Conservation (phyloP, 2,329 filamentous ascomycete species). For the Pseudogymnoascus sp. region DNA sequence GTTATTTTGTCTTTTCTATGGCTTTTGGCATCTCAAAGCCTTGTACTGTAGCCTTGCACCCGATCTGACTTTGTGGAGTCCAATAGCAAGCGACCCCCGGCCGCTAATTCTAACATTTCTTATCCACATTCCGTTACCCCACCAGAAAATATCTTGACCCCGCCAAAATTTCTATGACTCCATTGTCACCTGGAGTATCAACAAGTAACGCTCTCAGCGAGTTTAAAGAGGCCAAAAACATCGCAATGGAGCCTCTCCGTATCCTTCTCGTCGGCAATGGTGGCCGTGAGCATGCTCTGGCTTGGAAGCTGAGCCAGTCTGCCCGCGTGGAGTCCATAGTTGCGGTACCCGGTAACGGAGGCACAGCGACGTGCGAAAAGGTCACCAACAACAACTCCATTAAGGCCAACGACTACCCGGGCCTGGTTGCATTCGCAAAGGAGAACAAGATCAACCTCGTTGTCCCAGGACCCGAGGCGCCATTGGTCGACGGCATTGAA, state of each 20-base stretch:
- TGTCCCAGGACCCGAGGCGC: conserved; percentile 80
- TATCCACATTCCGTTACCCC: conserved; percentile 6
- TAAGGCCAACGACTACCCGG: conserved; percentile 65
- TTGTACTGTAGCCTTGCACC: background rate
- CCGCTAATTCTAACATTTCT: conserved; percentile 8
- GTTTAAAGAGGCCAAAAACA: background rate
- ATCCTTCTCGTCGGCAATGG: conserved; percentile 85
- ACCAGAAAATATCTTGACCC: conserved; percentile 6
- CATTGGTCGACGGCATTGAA: conserved; percentile 78
- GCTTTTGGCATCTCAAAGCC: background rate
- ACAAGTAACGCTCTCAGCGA: conserved; percentile 7
- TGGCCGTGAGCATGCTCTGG: conserved; percentile 83
- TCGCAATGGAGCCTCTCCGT: conserved; percentile 38
- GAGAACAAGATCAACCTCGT: conserved; percentile 69
- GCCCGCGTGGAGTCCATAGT: conserved; percentile 65
- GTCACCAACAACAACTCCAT: conserved; percentile 61
- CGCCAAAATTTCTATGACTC: conserved; percentile 7
- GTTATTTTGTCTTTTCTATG: background rate
- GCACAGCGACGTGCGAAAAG: conserved; percentile 61
- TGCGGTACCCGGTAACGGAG: conserved; percentile 70
- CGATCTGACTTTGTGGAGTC: background rate
- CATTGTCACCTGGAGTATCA: conserved; percentile 2
- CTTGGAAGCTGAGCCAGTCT: conserved; percentile 85
- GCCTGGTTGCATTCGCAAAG: conserved; percentile 64
- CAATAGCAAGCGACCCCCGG: conserved; percentile 7